phyloP scores from a whole-genome alignment of 2,329 filamentous ascomycete genomes.

The Pseudopyrenochaeta lycopersici region DNA sequence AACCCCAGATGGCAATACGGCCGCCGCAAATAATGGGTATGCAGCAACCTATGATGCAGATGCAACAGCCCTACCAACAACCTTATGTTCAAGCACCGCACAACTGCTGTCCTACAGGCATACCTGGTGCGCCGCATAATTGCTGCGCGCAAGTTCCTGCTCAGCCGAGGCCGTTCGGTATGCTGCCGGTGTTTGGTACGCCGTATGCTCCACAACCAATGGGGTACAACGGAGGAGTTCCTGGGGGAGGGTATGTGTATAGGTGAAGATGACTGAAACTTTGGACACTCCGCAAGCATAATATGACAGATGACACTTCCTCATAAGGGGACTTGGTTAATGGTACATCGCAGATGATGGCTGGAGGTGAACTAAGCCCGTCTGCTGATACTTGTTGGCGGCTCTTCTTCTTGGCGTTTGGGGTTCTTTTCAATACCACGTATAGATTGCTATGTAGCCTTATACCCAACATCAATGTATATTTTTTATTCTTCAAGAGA shows the following conservation, averaged over 20 bases:
- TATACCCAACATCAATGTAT: too few species aligned
- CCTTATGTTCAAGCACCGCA: background rate
- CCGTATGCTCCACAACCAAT: background rate
- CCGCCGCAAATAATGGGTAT: background rate
- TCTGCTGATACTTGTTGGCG: too few species aligned
- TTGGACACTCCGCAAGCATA: too few species aligned
- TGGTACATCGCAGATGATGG: too few species aligned
- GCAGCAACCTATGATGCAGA: background rate
- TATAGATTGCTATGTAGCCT: too few species aligned
- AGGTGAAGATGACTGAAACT: background rate
- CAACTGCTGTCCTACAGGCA: conserved; percentile 6
- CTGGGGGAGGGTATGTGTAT: conserved; percentile 1
- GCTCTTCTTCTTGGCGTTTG: too few species aligned
- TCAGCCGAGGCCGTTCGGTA: conserved; percentile 3
- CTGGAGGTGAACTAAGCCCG: too few species aligned
- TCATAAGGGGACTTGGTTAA: too few species aligned
- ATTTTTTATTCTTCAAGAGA: too few species aligned
- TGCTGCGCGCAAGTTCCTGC: conserved; percentile 9
- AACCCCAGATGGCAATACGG: background rate
- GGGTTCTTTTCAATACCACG: too few species aligned
- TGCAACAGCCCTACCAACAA: conserved; percentile 7
- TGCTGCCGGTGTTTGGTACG: background rate
- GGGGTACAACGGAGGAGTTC: background rate
- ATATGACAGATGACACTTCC: too few species aligned
- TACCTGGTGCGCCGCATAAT: conserved; percentile 7